Evolutionary conservation across 2,329 filamentous ascomycete genomes (phyloP).

Genomic region (Pestalotiopsis fici): DNA sequence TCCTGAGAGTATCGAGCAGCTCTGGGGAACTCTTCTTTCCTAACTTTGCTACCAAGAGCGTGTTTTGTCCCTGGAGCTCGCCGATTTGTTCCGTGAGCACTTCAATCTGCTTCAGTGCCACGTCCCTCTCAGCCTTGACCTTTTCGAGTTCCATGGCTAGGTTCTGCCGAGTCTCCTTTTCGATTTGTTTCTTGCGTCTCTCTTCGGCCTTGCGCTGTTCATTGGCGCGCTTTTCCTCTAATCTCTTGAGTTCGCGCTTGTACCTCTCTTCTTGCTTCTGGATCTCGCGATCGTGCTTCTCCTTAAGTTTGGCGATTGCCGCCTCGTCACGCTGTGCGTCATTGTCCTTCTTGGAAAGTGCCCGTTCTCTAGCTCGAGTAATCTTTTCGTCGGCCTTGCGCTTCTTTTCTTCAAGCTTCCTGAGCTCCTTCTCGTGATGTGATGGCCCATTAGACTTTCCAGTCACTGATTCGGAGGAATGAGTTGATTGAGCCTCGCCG

Average conservation of each 20-base stretch:
- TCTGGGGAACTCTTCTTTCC: constrained; percentile 40
- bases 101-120: constrained; percentile 53
- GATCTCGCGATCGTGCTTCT: constrained; percentile 64
- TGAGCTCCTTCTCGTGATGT: constrained; percentile 64
- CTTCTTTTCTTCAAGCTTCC: constrained; percentile 59
- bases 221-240: constrained; percentile 63
- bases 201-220: constrained; percentile 63
- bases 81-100: constrained; percentile 56
- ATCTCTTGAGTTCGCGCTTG: constrained; percentile 61
- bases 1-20: constrained; percentile 2
- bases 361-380: constrained; percentile 24
- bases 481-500: constrained; percentile 26
- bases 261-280: constrained; percentile 69
- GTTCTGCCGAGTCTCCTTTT: constrained; percentile 54
- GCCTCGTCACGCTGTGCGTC: constrained; percentile 41
- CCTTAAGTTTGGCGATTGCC: constrained; percentile 57
- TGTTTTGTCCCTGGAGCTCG: constrained; percentile 62
- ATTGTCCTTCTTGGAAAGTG: constrained; percentile 38
- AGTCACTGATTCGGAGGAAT: constrained; percentile 40
- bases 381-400: constrained; percentile 43
- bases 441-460: constrained; percentile 26
- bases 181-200: constrained; percentile 48
- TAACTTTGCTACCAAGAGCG: constrained; percentile 54
- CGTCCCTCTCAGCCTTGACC: constrained; percentile 49
- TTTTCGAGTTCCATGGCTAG: constrained; percentile 55